A percentile compares a stretch with the other conserved stretches of the same genome.
Evolutionary conservation across 176 grass and related monocot species (phyloP).

Genomic region (Oryza punctata): DNA sequence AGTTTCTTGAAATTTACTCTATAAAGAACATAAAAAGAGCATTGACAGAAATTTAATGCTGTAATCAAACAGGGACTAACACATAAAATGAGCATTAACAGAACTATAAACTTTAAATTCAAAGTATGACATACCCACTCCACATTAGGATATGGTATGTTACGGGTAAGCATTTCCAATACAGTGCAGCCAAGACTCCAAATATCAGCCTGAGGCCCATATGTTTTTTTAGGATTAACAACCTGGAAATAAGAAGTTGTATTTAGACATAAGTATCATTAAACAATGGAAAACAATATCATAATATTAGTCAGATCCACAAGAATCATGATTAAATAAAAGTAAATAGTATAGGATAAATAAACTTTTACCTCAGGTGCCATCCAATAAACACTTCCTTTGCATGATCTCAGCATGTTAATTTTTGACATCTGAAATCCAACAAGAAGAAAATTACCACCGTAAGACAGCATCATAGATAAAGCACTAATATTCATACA

Average conservation of each 20-base stretch:
- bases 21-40: not conserved
- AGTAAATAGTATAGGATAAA: slow-evolving; percentile 10
- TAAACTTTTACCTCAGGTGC: slow-evolving; percentile 83
- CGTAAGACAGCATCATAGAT: slow-evolving; percentile 27
- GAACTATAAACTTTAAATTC: not conserved
- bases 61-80: not conserved
- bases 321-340: slow-evolving; percentile 22
- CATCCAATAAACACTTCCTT: slow-evolving; percentile 99
- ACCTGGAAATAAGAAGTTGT: slow-evolving; percentile 54
- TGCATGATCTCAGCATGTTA: slow-evolving; percentile 89
- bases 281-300: slow-evolving; percentile 13
- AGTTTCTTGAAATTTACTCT: not conserved
- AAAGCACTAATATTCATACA: slow-evolving; percentile 25
- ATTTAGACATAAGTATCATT: slow-evolving; percentile 8
- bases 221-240: slow-evolving; percentile 81
- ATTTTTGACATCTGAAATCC: slow-evolving; percentile 89
- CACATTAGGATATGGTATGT: slow-evolving; percentile 82
- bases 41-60: not conserved
- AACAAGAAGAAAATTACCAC: slow-evolving; percentile 37
- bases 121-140: slow-evolving; percentile 77
- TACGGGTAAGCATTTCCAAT: slow-evolving; percentile 82
- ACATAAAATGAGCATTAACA: not conserved
- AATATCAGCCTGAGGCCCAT: slow-evolving; percentile 81
- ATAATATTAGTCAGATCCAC: not conserved
- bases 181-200: slow-evolving; percentile 94